phyloP scores from a whole-genome alignment of 2,329 filamentous ascomycete genomes.

The Ilyonectria robusta region DNA sequence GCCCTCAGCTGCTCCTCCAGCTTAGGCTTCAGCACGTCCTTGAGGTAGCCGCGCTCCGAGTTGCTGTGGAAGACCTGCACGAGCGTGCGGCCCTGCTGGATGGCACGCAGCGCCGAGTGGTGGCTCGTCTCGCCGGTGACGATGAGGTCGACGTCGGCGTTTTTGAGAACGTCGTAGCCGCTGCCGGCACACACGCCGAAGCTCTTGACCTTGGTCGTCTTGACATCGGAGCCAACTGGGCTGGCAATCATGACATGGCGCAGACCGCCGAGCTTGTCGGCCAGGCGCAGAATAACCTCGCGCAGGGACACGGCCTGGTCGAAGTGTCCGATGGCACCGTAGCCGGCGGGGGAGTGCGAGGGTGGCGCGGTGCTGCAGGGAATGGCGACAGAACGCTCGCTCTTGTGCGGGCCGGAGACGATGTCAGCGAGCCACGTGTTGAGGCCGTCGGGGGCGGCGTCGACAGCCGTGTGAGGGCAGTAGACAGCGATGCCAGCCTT shows the following conservation, averaged over 20 bases:
- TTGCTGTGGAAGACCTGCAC: slow-evolving; percentile 94
- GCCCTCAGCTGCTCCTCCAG: slow-evolving; percentile 71
- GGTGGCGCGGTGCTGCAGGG: slow-evolving; percentile 60
- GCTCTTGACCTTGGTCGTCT: slow-evolving; percentile 67
- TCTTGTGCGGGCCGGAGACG: slow-evolving; percentile 70
- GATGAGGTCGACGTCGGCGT: slow-evolving; percentile 80
- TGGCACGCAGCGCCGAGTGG: slow-evolving; percentile 89
- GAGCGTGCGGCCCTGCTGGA: slow-evolving; percentile 86
- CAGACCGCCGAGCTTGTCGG: slow-evolving; percentile 78
- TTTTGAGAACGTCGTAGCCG: slow-evolving; percentile 82
- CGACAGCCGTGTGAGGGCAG: slow-evolving; percentile 94
- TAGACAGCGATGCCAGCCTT: slow-evolving; percentile 95
- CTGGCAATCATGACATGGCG: slow-evolving; percentile 64
- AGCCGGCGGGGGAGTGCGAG: slow-evolving; percentile 64
- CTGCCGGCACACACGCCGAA: slow-evolving; percentile 93
- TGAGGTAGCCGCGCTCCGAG: slow-evolving; percentile 88
- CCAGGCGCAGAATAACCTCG: slow-evolving; percentile 67
- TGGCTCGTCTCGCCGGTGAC: slow-evolving; percentile 96
- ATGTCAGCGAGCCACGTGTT: slow-evolving; percentile 96
- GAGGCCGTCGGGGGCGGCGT: slow-evolving; percentile 86
- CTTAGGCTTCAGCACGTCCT: slow-evolving; percentile 76
- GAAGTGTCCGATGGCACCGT: slow-evolving; percentile 66
- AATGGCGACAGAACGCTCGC: slow-evolving; percentile 60
- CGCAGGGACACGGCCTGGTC: slow-evolving; percentile 54
- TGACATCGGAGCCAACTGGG: slow-evolving; percentile 63